Evolutionary conservation across 2,329 filamentous ascomycete genomes (phyloP), one percentile per base, ranked within the genome.

Genomic region (Phialophora macrospora): DNA sequence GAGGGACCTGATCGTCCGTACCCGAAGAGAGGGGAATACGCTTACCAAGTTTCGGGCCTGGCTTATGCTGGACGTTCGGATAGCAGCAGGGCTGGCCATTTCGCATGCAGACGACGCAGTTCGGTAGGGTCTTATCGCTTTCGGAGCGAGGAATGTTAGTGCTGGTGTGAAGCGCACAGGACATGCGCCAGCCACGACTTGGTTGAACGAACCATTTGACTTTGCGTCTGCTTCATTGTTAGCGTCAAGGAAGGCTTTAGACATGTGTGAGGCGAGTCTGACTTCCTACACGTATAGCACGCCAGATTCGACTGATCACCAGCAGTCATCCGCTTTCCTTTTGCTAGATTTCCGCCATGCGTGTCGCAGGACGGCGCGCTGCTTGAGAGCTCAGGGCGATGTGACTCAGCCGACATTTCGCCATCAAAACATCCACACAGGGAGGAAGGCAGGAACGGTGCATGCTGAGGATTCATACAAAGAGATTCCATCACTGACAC

Each of bases 31-130:
- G 26, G 32, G 8, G 7, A 2, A 54, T 34, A 20, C 24, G 1
- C 60, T 32, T 32, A 62, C 60, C 60, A n/a, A 62, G 49, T 38
- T 62, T 62, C 9, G 60, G 60, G 17, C 60, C 60, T 22, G 60
- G 60, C 26, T 56, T 62, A 11, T 55, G 51, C 30, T 56, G 60
- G 8, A 56, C 38, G 20, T 28, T 41, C 17, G 60, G 60, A 22
- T 62, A 62, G 32, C 48, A 41, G 22, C 59, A 61, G n/a, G 49
- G 48, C 22, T 51, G 46, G 46, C 46, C 59, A 46, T 61, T 41
- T 48, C 38, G 34, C 20, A 28, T 61, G 26, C 59, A 61, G 30
- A 61, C 59, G 24, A 46, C 28, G 38, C 59, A 61, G n/a, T 46
- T 38, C 32, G 59, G 59, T 9, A 61, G 32, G 9, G n/a, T 54